These are phyloP conservation scores for Microbotryomycetes sp. DNA, from an alignment of 1,284 basidiomycete species.

Conservation along the genomic window DNA sequence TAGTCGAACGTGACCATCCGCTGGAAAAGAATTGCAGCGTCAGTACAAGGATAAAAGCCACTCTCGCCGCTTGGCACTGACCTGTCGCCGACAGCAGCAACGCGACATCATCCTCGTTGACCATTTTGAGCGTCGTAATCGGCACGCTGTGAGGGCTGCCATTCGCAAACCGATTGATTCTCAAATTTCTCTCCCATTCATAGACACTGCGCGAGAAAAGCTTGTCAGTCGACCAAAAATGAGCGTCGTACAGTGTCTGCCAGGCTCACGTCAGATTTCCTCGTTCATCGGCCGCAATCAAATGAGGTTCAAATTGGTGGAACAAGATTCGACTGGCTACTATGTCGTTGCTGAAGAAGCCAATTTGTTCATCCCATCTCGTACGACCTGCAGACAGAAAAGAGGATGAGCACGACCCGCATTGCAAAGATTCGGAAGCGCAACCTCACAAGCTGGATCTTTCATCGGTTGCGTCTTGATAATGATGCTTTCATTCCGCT, in stretches of 20 bases:
- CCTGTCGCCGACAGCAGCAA: constrained; percentile 83
- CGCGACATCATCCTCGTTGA: constrained; percentile 92
- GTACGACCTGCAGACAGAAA: constrained; percentile 46
- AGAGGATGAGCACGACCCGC: too few relatives aligned
- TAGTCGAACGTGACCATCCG: constrained; percentile 84
- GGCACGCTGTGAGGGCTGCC: constrained; percentile 57
- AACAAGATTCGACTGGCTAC: constrained; percentile 71
- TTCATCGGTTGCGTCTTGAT: constrained; percentile 62
- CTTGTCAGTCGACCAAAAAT: neutral
- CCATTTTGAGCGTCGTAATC: constrained; percentile 84
- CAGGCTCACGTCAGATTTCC: constrained; percentile 76
- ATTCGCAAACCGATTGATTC: constrained; percentile 78
- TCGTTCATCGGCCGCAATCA: constrained; percentile 76
- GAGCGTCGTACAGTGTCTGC: neutral
- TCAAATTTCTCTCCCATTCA: constrained; percentile 81
- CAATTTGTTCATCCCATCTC: constrained; percentile 74
- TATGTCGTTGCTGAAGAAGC: constrained; percentile 62
- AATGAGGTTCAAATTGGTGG: constrained; percentile 85
- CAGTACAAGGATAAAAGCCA: constrained; percentile 3
- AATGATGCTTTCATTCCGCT: constrained; percentile 76
- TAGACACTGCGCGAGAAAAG: constrained; percentile 62
- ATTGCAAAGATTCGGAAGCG: neutral
- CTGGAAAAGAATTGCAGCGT: constrained; percentile 44
- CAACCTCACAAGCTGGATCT: constrained; percentile 59
- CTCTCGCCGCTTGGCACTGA: constrained; percentile 41